These are phyloP conservation scores for Chaetomiaceae sp. DNA, from an alignment of 2,329 filamentous ascomycete species.

Conservation along the genomic window DNA sequence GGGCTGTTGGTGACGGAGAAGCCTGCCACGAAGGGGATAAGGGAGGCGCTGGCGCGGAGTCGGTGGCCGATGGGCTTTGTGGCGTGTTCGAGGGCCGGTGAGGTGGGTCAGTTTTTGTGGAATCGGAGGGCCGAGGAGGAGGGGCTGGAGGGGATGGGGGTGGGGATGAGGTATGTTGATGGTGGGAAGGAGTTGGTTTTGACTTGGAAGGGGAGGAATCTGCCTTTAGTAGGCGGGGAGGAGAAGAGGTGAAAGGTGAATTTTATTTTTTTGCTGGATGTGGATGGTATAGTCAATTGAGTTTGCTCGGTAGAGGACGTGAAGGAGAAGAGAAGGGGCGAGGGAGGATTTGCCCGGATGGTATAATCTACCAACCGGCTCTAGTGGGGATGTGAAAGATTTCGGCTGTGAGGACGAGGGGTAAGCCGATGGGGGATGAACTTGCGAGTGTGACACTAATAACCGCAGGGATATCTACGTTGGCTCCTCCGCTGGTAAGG, in stretches of 20 bases:
- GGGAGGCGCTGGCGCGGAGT: slow-evolving; percentile 65
- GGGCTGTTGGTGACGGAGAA: slow-evolving; percentile 66
- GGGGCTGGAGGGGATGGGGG: slow-evolving; percentile 58
- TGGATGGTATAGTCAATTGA: too few species aligned
- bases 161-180: slow-evolving; percentile 41
- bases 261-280: too few species aligned
- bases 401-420: too few species aligned
- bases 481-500: too few species aligned
- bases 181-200: slow-evolving; percentile 42
- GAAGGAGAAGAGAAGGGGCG: too few species aligned
- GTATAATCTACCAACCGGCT: too few species aligned
- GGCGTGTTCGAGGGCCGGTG: slow-evolving; percentile 55
- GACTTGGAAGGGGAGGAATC: slow-evolving; percentile 45
- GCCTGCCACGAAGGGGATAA: slow-evolving; percentile 72
- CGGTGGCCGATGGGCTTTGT: slow-evolving; percentile 68
- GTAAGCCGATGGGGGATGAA: too few species aligned
- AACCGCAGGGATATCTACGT: too few species aligned
- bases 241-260: background rate
- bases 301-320: too few species aligned
- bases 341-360: too few species aligned
- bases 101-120: slow-evolving; percentile 66
- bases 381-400: too few species aligned
- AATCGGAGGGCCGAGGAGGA: slow-evolving; percentile 59
- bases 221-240: slow-evolving; percentile 21
- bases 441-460: too few species aligned